Conservation (phyloP, 2,329 filamentous ascomycete genomes). For the Fusarium fracticaudum region DNA sequence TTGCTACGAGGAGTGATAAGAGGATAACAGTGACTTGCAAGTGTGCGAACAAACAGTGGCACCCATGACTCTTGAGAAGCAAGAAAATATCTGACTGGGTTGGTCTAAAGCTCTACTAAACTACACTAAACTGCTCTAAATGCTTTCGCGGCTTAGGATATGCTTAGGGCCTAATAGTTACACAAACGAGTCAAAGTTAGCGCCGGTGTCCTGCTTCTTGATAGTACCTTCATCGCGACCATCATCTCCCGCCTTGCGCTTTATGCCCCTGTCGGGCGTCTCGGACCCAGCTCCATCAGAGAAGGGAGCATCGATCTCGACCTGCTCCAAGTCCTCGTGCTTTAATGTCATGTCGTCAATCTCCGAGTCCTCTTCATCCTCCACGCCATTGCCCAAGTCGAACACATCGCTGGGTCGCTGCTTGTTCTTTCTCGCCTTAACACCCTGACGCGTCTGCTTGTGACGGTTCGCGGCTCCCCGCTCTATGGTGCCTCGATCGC, state of each 20-base stretch:
- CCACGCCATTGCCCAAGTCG: rapidly evolving
- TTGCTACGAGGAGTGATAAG: rapidly evolving
- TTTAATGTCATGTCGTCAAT: not conserved
- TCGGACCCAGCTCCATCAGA: not conserved
- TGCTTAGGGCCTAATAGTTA: not conserved
- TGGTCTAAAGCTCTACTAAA: not conserved
- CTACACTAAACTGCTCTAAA: not conserved
- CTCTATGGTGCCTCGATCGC: too few relatives aligned
- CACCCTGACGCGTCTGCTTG: not conserved
- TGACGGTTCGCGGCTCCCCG: not conserved
- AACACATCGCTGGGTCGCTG: not conserved
- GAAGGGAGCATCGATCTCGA: not conserved
- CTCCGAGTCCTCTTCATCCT: not conserved
- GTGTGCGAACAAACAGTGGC: not conserved
- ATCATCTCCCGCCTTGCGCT: not conserved
- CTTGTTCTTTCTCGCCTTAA: not conserved
- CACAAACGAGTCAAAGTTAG: too few relatives aligned
- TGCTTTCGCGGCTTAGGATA: not conserved
- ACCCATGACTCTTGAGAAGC: not conserved
- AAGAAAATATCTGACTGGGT: not conserved
- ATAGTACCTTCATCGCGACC: not conserved
- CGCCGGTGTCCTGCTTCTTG: not conserved
- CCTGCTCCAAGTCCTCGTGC: not conserved
- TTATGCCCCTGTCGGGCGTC: not conserved
- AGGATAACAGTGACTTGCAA: not conserved